phyloP scores from a whole-genome alignment of 441 rosid species.

The Gossypium lobatum region DNA sequence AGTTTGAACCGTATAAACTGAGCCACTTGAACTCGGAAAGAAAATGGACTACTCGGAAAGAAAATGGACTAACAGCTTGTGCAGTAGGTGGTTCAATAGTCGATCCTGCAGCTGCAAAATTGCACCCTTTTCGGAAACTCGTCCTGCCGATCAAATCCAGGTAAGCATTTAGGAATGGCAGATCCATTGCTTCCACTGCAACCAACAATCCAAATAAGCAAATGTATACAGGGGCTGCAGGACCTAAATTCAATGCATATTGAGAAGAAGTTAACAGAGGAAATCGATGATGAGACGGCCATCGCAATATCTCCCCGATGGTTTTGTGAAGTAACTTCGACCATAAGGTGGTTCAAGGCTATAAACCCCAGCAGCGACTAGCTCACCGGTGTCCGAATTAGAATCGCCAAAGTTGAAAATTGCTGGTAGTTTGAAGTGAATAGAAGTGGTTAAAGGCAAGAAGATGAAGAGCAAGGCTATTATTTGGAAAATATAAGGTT shows the following conservation, averaged over 20 bases:
- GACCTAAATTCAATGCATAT: neutral
- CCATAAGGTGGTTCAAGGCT: conserved; percentile 45
- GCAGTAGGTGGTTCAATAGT: conserved; percentile 72
- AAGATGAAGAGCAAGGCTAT: conserved; percentile 28
- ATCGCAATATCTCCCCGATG: conserved; percentile 56
- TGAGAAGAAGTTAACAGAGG: conserved; percentile 40
- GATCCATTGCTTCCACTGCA: conserved; percentile 91
- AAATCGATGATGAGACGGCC: conserved; percentile 57
- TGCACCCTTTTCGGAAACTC: conserved; percentile 73
- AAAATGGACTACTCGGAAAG: too few relatives aligned
- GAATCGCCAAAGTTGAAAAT: conserved; percentile 65
- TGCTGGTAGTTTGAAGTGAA: conserved; percentile 40
- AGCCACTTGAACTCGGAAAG: conserved; percentile 77
- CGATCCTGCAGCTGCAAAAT: conserved; percentile 94
- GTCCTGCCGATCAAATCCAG: conserved; percentile 77
- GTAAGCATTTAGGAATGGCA: conserved; percentile 83
- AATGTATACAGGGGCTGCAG: neutral
- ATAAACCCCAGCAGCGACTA: conserved; percentile 52
- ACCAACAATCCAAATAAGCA: neutral
- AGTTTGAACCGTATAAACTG: conserved; percentile 79
- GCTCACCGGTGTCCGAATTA: conserved; percentile 54
- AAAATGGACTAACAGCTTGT: conserved; percentile 70
- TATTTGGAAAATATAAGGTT: conserved; percentile 18
- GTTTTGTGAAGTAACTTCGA: conserved; percentile 35
- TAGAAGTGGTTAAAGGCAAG: conserved; percentile 33